Conservation (phyloP, 768 basidiomycete species). For the Gyrodon lividus region DNA sequence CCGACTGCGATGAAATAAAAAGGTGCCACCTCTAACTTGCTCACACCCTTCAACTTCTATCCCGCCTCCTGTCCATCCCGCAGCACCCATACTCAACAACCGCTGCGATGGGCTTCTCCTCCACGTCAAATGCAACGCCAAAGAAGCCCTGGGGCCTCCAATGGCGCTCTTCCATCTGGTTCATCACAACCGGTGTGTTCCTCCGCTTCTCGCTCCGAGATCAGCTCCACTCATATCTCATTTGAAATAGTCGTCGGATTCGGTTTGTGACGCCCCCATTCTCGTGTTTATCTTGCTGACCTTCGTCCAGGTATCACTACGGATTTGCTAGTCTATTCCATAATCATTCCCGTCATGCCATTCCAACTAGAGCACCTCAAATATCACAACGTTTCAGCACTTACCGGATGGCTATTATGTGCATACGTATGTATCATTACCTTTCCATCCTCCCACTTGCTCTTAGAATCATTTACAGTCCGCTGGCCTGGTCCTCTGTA, state of each 20-base stretch:
- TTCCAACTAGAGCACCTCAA: constrained; percentile 55
- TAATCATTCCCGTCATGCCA: constrained; percentile 62
- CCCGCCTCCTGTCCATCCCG: neutral
- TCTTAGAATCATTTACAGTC: constrained; percentile 38
- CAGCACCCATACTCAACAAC: neutral
- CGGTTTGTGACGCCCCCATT: constrained; percentile 33
- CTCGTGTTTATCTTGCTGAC: neutral
- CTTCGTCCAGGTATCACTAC: constrained; percentile 37
- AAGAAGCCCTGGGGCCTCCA: constrained; percentile 43
- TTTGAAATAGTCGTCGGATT: constrained; percentile 43
- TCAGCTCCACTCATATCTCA: constrained; percentile 1
- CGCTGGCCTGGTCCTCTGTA: constrained; percentile 54
- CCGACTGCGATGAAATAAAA: neutral
- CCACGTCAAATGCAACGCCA: neutral
- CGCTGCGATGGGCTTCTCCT: constrained; percentile 10
- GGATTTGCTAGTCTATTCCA: constrained; percentile 59
- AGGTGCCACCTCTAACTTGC: neutral
- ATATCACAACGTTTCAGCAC: constrained; percentile 45
- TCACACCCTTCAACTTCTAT: neutral
- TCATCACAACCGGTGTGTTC: constrained; percentile 45
- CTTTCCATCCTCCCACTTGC: neutral
- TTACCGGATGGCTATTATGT: constrained; percentile 60
- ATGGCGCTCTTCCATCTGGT: constrained; percentile 61
- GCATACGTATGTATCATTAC: constrained; percentile 45
- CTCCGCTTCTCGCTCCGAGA: too few species aligned